These are phyloP conservation scores for Fusarium begoniae DNA, from an alignment of 2,329 filamentous ascomycete genomes.

Conservation along the genomic window DNA sequence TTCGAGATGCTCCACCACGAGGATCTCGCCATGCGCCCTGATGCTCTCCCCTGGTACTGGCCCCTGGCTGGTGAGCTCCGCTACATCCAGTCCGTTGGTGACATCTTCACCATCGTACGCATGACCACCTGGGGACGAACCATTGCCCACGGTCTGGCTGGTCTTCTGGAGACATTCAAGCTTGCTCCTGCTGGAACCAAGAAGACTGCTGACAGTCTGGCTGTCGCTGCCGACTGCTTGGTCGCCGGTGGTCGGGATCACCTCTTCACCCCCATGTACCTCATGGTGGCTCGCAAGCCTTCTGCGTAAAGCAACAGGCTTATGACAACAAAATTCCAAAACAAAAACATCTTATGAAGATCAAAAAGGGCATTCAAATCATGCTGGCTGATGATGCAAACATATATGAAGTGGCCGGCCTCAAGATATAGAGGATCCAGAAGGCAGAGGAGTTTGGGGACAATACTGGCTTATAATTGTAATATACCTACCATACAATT, in stretches of 20 bases:
- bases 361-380: slow-evolving; percentile 18
- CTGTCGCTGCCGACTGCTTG: slow-evolving; percentile 81
- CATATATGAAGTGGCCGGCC: slow-evolving; percentile 31
- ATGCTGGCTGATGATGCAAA: slow-evolving; percentile 34
- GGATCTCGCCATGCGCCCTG: slow-evolving; percentile 82
- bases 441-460: slow-evolving; percentile 33
- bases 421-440: slow-evolving; percentile 26
- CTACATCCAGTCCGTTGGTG: slow-evolving; percentile 81
- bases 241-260: slow-evolving; percentile 88
- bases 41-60: slow-evolving; percentile 92
- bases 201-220: slow-evolving; percentile 94
- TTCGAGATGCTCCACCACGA: slow-evolving; percentile 87
- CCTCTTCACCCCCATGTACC: slow-evolving; percentile 98
- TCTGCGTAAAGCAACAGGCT: slow-evolving; percentile 29
- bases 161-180: slow-evolving; percentile 76
- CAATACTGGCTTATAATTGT: slow-evolving; percentile 43
- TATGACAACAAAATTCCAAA: slow-evolving; percentile 12
- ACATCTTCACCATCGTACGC: slow-evolving; percentile 83
- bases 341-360: slow-evolving; percentile 23
- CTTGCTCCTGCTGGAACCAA: slow-evolving; percentile 85
- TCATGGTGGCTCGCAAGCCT: slow-evolving; percentile 94
- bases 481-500: slow-evolving; percentile 38
- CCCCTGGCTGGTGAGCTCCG: slow-evolving; percentile 85
- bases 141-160: slow-evolving; percentile 79
- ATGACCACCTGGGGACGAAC: slow-evolving; percentile 88